Evolutionary conservation across 2,329 filamentous ascomycete genomes (phyloP).

Genomic region (Epichloe gansuensis): DNA sequence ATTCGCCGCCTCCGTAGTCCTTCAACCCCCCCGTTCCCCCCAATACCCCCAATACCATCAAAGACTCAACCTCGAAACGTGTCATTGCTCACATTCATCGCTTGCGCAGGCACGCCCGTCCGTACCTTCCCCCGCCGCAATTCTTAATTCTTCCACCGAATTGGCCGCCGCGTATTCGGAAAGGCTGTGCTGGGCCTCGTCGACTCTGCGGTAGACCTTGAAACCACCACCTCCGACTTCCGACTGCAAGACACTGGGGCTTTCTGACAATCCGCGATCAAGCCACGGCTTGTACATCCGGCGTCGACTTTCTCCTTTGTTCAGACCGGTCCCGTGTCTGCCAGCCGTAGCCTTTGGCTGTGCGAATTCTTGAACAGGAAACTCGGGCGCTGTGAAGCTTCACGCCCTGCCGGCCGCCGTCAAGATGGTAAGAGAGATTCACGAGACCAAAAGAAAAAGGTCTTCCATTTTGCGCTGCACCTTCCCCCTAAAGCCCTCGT

Average conservation of each 20-base stretch:
- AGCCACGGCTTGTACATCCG: background rate
- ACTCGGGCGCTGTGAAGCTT: constrained; percentile 4
- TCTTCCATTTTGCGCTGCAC: background rate
- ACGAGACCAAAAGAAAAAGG: background rate
- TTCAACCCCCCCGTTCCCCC: background rate
- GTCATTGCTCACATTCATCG: constrained; percentile 1
- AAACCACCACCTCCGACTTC: background rate
- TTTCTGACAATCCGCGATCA: background rate
- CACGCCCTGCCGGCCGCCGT: constrained; percentile 3
- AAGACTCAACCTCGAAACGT: background rate
- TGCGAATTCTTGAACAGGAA: constrained; percentile 1
- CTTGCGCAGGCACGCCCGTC: constrained; percentile 2
- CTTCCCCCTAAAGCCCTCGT: background rate
- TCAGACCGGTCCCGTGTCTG: background rate
- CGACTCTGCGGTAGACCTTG: background rate
- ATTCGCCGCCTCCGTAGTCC: background rate
- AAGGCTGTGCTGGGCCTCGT: constrained; percentile 4
- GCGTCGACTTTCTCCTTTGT: background rate
- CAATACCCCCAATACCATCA: background rate
- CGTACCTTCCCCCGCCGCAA: constrained; percentile 4
- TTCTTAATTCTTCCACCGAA: constrained; percentile 1
- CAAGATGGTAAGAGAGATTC: constrained; percentile 7
- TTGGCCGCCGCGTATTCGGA: constrained; percentile 1
- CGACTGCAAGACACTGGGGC: background rate
- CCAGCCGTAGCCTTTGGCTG: constrained; percentile 1